Base-by-base conservation (phyloP, 2,329 filamentous ascomycete species). In the Didymella arachidicola region DNA sequence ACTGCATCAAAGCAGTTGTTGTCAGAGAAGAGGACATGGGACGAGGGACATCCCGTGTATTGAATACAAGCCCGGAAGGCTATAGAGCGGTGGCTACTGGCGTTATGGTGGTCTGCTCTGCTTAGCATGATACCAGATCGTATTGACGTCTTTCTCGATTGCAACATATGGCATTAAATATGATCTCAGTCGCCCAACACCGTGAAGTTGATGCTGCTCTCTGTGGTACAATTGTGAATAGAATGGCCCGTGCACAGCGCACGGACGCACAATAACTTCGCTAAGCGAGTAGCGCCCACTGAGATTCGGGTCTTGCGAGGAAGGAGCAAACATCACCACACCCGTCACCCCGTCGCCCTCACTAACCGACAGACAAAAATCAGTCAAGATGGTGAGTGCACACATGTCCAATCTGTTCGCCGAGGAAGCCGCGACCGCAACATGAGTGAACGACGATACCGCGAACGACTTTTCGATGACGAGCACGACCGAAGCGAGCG, bases 21-120 rank as follows among this genome's bases (percentile, higher is more conserved):
- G 53, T 43, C 41, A 27, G 72, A 77, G 51, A 64, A 64, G 53
- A 73, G 74, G 65, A 61, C 63, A 44, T 83, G 81, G 82, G 77
- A 83, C 47, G 82, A 83, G 62, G 77, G 78, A 10, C 74, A 78
- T 64, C 75, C 79, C 44, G 77, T 81, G 49, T 83, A 83, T 68
- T 83, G 69, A 58, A 46, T 26, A 14, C 12, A 57, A 11, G n/a
- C 4, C 14, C 8, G 43, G 14, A 56, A 32, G 49, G 36, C 51
- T 52, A 27, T 60, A 32, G 47, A 44, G 42, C 54, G 38, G 14
- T 42, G 46, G 42, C 29, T n/a, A 41, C 26, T 38, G 41, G 45
- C 53, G 56, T 45, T 46, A 25, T n/a, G 45, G 53, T 30, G 57
- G 32, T 30, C 34, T 54, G 51, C 48, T 52, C 59, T 55, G 43